Base-by-base conservation (phyloP, 768 basidiomycete genomes). In the Tricholoma matsutake region DNA sequence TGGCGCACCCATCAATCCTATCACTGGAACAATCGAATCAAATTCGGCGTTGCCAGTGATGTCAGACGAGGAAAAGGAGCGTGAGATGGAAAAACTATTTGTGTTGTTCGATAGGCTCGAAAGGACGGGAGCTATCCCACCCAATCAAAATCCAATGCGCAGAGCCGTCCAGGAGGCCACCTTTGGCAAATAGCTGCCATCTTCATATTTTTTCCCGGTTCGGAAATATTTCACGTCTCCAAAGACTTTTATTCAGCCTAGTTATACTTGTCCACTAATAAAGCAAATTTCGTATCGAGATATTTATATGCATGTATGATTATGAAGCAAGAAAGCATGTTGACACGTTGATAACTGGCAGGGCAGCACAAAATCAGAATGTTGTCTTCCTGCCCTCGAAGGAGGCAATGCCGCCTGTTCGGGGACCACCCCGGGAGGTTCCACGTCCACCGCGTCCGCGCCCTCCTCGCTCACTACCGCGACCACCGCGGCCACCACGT, bases 21-120 rank as follows among this genome's bases (percentile, higher is more conserved):
- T 93, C 69, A 96, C 95, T 1, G 94, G 94, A n/a, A 86, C 86
- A 11, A 75, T 81, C 35, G 73, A 75, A 57, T 71, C 74, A 2
- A 77, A 75, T 52, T 67, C 79, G 16, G 72, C 71, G 6, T 52
- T 70, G 8, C 78, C 76, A 4, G 76, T 85, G 54, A 96, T 99
- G 95, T 89, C 94, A 0, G 89, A 96, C 31, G 95, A 96, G 70
- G 96, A 99, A 80, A 97, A 96, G 73, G 94, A 97, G 70, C 77
- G 76, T 9, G 97, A 99, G 76, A 90, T 95, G 57, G 96, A 98
- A 78, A 88, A 88, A 69, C 78, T 99, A 43, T 93, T 98, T 68
- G 86, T 91, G 34, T 79, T 98, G 18, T 98, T 99, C 68, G 92
- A 97, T 64, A 80, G 96, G 52, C 78, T 98, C 64, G 92, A 95